These are phyloP conservation scores for Ogataea corticis DNA, from an alignment of 805 yeast species.

Conservation along the genomic window DNA sequence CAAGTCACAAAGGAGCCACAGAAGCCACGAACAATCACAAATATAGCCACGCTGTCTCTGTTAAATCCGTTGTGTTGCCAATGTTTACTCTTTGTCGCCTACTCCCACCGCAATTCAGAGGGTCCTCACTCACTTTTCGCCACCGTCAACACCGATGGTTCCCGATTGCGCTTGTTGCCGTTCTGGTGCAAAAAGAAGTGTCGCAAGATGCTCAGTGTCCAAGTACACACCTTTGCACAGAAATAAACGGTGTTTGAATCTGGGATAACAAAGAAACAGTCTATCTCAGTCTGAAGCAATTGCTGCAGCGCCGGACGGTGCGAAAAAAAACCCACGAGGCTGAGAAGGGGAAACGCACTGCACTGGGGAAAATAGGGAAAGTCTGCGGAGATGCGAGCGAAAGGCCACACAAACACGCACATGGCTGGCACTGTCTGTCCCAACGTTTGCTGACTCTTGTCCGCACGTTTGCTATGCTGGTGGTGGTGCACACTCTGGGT, in stretches of 20 bases:
- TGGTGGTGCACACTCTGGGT: too few species aligned
- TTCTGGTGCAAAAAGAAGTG: neutral
- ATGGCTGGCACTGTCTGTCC: too few species aligned
- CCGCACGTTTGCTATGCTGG: too few species aligned
- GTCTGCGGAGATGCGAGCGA: too few species aligned
- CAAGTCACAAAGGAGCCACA: too few species aligned
- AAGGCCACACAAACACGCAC: too few species aligned
- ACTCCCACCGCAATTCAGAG: neutral
- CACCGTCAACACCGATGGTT: neutral
- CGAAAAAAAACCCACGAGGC: neutral
- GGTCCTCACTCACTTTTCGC: neutral
- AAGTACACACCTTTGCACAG: neutral
- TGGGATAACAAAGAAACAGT: neutral
- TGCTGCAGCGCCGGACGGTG: conserved; percentile 6
- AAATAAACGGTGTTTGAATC: neutral
- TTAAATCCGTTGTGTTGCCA: neutral
- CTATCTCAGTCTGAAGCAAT: neutral
- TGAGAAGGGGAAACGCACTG: too few species aligned
- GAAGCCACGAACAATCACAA: too few species aligned
- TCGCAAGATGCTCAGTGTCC: neutral
- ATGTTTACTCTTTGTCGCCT: neutral
- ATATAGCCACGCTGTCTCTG: too few species aligned
- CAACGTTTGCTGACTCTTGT: too few species aligned
- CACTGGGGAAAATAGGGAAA: too few species aligned
- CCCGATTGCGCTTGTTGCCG: neutral